Conservation (phyloP, 2,329 filamentous ascomycete species). For the Claviceps humidiphila region DNA sequence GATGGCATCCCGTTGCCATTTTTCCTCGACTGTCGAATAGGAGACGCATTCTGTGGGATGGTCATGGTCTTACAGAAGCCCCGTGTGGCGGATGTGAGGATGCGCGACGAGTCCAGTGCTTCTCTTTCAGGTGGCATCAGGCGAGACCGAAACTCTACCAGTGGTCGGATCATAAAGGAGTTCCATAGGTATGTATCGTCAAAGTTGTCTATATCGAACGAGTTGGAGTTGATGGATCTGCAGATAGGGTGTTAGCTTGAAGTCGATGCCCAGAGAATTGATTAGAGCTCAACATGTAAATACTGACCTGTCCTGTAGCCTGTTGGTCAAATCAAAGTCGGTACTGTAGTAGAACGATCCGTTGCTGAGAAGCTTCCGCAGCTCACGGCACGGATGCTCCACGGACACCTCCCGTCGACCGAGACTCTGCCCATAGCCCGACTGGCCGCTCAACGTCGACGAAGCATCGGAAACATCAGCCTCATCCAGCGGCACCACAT, state of each 20-base stretch:
- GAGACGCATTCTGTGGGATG: conserved; percentile 63
- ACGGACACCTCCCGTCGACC: conserved; percentile 56
- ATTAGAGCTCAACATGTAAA: background rate
- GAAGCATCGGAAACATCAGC: conserved; percentile 33
- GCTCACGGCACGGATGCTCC: conserved; percentile 79
- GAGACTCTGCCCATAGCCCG: conserved; percentile 26
- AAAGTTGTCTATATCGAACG: conserved; percentile 83
- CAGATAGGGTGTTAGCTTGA: background rate
- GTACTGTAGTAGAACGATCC: conserved; percentile 97
- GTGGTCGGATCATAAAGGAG: conserved; percentile 90
- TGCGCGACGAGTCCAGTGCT: conserved; percentile 71
- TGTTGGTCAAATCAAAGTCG: conserved; percentile 93
- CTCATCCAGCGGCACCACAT: conserved; percentile 49
- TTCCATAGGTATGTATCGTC: conserved; percentile 95
- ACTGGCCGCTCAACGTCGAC: conserved; percentile 32
- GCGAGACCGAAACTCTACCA: conserved; percentile 77
- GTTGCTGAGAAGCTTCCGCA: conserved; percentile 85
- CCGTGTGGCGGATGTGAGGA: conserved; percentile 85
- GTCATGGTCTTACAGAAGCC: conserved; percentile 83
- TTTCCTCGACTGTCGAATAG: conserved; percentile 47
- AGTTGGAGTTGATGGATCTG: conserved; percentile 59
- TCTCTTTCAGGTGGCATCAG: conserved; percentile 62
- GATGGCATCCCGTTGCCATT: conserved; percentile 57
- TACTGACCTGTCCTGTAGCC: conserved; percentile 68
- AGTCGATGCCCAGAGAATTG: background rate